A percentile compares a stretch with the other conserved stretches of the same genome.
Conservation (phyloP, 768 basidiomycete species). For the Phylloporus sp. region DNA sequence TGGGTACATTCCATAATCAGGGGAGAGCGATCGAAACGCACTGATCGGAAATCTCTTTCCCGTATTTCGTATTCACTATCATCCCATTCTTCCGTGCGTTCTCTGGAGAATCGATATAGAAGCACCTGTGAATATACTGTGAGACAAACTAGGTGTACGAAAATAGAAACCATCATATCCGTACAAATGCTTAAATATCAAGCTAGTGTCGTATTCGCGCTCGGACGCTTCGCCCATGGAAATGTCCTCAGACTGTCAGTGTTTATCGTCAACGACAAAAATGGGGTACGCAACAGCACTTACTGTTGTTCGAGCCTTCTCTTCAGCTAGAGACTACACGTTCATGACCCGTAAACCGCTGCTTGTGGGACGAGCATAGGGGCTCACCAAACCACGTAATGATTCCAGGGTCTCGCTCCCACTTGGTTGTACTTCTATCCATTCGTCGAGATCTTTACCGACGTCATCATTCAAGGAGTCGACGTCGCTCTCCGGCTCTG, state of each 20-base stretch:
- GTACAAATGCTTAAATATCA: slow-evolving; percentile 82
- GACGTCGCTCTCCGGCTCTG: slow-evolving; percentile 59
- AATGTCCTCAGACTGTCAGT: slow-evolving; percentile 34
- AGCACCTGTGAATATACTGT: slow-evolving; percentile 48
- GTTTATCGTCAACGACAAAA: neutral
- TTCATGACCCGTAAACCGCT: neutral
- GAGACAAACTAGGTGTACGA: neutral
- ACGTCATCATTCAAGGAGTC: slow-evolving; percentile 70
- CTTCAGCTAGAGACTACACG: slow-evolving; percentile 12
- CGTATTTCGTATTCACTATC: slow-evolving; percentile 49
- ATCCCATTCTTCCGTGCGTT: slow-evolving; percentile 70
- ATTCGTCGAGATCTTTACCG: slow-evolving; percentile 36
- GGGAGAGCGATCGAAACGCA: slow-evolving; percentile 27
- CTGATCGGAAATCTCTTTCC: slow-evolving; percentile 52
- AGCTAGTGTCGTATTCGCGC: slow-evolving; percentile 73
- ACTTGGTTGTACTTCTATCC: slow-evolving; percentile 28
- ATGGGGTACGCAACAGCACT: neutral
- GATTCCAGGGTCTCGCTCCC: slow-evolving; percentile 24
- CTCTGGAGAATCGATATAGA: slow-evolving; percentile 81
- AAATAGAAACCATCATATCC: slow-evolving; percentile 21
- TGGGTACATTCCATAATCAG: neutral
- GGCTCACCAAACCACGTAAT: slow-evolving; percentile 10
- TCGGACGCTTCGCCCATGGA: slow-evolving; percentile 75
- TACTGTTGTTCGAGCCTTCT: slow-evolving; percentile 7
- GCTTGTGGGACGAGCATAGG: too few relatives aligned